Evolutionary conservation across 352 stramenopile genomes (phyloP).

Genomic region (Phytophthora cryptogea): DNA sequence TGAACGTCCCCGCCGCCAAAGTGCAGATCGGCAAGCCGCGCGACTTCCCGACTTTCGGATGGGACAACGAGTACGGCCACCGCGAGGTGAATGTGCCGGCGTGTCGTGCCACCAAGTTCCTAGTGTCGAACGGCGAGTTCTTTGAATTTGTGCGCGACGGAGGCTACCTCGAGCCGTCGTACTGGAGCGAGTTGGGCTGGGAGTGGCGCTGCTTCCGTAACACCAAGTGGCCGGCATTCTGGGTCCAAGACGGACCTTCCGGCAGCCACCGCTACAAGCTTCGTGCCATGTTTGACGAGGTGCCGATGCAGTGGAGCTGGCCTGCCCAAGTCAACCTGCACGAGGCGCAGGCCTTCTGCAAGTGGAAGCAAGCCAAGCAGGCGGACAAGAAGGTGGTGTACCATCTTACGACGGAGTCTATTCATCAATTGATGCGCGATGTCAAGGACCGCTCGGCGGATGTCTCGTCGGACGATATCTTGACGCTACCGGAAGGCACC

Average conservation of each 20-base stretch:
- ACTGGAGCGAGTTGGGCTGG: conserved; percentile 94
- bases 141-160: conserved; percentile 94
- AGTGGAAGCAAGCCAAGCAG: conserved; percentile 81
- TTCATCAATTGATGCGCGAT: conserved; percentile 92
- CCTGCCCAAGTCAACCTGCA: conserved; percentile 96
- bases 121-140: conserved; percentile 97
- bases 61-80: conserved; percentile 98
- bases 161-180: conserved; percentile 91
- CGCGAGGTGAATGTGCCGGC: conserved; percentile 84
- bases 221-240: conserved; percentile 96
- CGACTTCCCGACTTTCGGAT: conserved; percentile 94
- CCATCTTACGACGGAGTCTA: conserved; percentile 91
- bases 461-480: conserved; percentile 74
- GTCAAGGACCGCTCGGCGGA: conserved; percentile 51
- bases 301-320: conserved; percentile 96
- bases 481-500: conserved; percentile 44
- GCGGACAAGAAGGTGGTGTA: conserved; percentile 72
- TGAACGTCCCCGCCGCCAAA: conserved; percentile 64
- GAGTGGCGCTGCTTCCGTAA: conserved; percentile 95
- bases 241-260: conserved; percentile 89
- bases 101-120: conserved; percentile 90
- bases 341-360: conserved; percentile 93
- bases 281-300: conserved; percentile 90
- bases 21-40: conserved; percentile 91
- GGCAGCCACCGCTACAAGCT: conserved; percentile 95